Evolutionary conservation across 495 filamentous ascomycete genomes (phyloP).

Genomic region (Daldinia decipiens): DNA sequence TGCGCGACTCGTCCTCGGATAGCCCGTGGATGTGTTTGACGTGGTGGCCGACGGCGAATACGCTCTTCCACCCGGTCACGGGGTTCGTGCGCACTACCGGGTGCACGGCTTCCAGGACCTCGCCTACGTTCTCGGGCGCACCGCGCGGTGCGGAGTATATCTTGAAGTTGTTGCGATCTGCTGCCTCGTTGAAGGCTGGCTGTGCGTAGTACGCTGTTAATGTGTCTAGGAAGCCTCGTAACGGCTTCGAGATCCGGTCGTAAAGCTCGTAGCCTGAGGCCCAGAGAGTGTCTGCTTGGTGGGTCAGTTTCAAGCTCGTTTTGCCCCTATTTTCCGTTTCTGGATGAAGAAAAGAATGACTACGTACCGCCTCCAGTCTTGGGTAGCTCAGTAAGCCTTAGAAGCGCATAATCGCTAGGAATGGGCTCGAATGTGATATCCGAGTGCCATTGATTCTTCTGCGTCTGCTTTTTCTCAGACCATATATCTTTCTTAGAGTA

Average conservation of each 20-base stretch:
- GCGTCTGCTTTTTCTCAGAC: constrained; percentile 50
- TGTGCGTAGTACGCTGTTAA: constrained; percentile 74
- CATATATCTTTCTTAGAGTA: constrained; percentile 54
- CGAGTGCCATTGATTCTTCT: constrained; percentile 68
- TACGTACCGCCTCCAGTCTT: constrained; percentile 73
- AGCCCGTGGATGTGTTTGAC: constrained; percentile 73
- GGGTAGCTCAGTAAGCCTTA: constrained; percentile 70
- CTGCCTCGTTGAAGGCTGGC: constrained; percentile 66
- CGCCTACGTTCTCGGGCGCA: constrained; percentile 73
- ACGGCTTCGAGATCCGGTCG: constrained; percentile 73
- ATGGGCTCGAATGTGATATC: constrained; percentile 76
- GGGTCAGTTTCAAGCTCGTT: not conserved
- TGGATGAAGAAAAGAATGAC: no score
- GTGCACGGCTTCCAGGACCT: constrained; percentile 70
- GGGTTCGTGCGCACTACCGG: constrained; percentile 84
- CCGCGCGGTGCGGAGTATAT: constrained; percentile 68
- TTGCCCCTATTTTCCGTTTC: not conserved
- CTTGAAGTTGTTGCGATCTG: constrained; percentile 64
- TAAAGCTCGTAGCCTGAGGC: constrained; percentile 82
- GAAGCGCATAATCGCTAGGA: constrained; percentile 71
- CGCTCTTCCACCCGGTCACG: constrained; percentile 79
- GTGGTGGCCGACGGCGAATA: constrained; percentile 74
- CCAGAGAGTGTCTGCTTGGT: constrained; percentile 71
- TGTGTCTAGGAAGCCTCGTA: constrained; percentile 73
- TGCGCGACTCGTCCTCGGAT: constrained; percentile 69